A percentile compares a stretch with the other conserved stretches of the same genome.
Evolutionary conservation across 2,329 filamentous ascomycete species (phyloP).

Genomic region (Chaetomiaceae sp.): DNA sequence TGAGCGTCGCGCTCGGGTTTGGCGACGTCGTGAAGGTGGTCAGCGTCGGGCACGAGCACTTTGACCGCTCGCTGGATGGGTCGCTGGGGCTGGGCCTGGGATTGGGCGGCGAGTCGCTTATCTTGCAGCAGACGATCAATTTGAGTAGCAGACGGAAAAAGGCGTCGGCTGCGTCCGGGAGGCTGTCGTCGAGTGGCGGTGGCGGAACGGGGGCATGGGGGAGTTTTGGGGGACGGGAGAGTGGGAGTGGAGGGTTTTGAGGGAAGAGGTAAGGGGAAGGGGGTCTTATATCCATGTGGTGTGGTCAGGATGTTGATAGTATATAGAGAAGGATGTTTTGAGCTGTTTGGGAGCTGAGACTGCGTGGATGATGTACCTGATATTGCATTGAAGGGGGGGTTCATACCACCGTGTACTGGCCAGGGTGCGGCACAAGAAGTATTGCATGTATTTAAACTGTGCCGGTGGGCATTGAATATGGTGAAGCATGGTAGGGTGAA

Average conservation of each 20-base stretch:
- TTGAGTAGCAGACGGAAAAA: conserved; percentile 3
- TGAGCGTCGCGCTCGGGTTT: conserved; percentile 62
- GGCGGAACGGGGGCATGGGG: background rate
- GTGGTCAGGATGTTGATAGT: too few species aligned
- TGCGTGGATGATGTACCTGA: background rate
- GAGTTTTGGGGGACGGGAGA: background rate
- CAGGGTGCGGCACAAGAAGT: too few species aligned
- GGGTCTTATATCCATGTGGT: background rate
- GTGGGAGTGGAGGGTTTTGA: background rate
- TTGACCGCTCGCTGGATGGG: conserved; percentile 39
- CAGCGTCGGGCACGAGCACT: conserved; percentile 58
- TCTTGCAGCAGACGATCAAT: too few species aligned
- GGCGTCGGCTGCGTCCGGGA: background rate
- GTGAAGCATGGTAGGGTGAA: too few species aligned
- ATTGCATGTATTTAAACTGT: too few species aligned
- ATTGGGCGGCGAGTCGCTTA: background rate
- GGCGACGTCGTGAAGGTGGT: conserved; percentile 69
- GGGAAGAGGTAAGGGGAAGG: background rate
- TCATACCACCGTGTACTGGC: too few species aligned
- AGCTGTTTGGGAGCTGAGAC: background rate
- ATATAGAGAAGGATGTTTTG: too few species aligned
- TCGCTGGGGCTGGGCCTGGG: conserved; percentile 18
- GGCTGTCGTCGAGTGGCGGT: background rate
- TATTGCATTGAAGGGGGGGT: too few species aligned
- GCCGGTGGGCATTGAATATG: too few species aligned